A percentile compares a stretch with the other conserved stretches of the same genome.
These are phyloP conservation scores for Didymella sp. DNA, from an alignment of 2,329 filamentous ascomycete species.

Conservation along the genomic window DNA sequence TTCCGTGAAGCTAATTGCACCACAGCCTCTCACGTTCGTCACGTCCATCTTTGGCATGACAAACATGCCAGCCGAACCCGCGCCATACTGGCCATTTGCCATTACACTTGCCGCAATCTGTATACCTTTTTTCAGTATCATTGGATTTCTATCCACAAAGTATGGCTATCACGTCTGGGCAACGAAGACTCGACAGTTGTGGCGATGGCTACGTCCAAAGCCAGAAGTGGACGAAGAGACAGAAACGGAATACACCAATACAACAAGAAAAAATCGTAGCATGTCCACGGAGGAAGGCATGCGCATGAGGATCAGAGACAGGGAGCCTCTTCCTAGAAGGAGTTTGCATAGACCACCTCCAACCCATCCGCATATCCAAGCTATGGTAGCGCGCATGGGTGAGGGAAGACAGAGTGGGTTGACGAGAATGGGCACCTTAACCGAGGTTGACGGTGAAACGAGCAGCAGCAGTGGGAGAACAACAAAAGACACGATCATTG, in stretches of 20 bases:
- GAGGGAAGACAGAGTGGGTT: constrained; percentile 39
- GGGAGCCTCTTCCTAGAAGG: constrained; percentile 8
- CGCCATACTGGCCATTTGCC: constrained; percentile 50
- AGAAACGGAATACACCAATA: constrained; percentile 14
- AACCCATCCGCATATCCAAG: constrained; percentile 41
- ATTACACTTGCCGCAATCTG: constrained; percentile 53
- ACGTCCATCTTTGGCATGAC: constrained; percentile 65
- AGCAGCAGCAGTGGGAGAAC: constrained; percentile 18
- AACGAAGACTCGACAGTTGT: constrained; percentile 38
- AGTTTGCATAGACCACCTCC: constrained; percentile 22
- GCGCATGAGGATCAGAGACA: constrained; percentile 29
- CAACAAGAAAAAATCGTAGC: constrained; percentile 28
- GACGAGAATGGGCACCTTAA: constrained; percentile 31
- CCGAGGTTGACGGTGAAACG: constrained; percentile 3
- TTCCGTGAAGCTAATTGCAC: background rate
- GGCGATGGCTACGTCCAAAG: constrained; percentile 37
- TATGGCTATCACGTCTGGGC: constrained; percentile 50
- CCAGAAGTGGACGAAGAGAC: constrained; percentile 8
- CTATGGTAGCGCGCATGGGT: constrained; percentile 38
- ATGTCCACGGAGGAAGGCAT: constrained; percentile 42
- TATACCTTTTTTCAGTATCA: constrained; percentile 56
- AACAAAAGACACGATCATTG: constrained; percentile 33
- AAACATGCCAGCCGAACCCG: constrained; percentile 51
- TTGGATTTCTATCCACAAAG: constrained; percentile 54
- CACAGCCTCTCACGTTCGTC: constrained; percentile 64